phyloP scores from a whole-genome alignment of 164 flowering plant species.

The Magnolia changhungtana region DNA sequence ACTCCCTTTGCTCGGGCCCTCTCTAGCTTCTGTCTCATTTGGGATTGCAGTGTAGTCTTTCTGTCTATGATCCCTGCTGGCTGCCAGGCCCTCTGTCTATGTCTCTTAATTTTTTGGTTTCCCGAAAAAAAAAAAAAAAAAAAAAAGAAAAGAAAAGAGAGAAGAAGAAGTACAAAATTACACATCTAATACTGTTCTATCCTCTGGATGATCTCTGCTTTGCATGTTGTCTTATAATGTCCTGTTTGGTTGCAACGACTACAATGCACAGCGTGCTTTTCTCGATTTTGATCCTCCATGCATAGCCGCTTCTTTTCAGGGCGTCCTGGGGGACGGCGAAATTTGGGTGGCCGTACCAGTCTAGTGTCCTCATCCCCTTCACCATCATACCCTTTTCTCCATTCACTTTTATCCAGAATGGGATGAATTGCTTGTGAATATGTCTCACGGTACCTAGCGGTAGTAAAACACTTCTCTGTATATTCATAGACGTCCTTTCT shows the following conservation, averaged over 20 bases:
- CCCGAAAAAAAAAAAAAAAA: too few relatives aligned
- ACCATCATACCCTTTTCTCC: constrained; percentile 40
- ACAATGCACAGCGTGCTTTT: constrained; percentile 78
- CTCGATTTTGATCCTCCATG: constrained; percentile 56
- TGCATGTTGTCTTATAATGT: constrained; percentile 87
- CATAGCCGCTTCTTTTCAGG: constrained; percentile 76
- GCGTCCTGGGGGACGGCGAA: constrained; percentile 76
- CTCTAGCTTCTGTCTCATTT: too few relatives aligned
- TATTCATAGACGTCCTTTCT: constrained; percentile 55
- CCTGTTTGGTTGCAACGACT: constrained; percentile 84
- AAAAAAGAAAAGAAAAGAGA: too few relatives aligned
- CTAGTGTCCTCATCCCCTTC: constrained; percentile 30
- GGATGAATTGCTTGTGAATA: constrained; percentile 56
- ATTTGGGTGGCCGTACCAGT: constrained; percentile 71
- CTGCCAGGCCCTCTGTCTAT: too few relatives aligned
- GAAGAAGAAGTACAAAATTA: constrained; percentile 3
- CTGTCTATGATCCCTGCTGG: too few relatives aligned
- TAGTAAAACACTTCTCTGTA: constrained; percentile 55
- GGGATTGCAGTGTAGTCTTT: too few relatives aligned
- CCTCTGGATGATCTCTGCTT: constrained; percentile 39
- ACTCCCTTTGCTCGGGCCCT: too few relatives aligned
- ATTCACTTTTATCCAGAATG: constrained; percentile 46
- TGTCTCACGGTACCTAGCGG: constrained; percentile 43
- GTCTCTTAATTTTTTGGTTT: too few relatives aligned
- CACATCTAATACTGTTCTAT: constrained; percentile 42